Percentiles rank a stretch among this genome's conserved stretches.
phyloP scores from a whole-genome alignment of 441 rosid genomes.

The Brassica balearica region DNA sequence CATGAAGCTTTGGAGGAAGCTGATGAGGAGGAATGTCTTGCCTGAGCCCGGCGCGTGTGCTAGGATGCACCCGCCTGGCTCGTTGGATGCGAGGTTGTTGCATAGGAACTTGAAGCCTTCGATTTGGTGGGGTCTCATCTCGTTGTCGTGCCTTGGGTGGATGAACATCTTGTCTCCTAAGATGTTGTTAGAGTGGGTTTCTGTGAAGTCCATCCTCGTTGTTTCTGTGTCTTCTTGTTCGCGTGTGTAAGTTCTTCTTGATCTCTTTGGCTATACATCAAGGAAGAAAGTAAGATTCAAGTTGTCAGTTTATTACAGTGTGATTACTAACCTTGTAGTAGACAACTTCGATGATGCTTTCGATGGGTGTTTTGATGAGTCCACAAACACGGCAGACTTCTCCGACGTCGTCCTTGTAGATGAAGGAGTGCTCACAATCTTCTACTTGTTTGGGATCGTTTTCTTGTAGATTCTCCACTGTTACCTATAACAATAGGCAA shows the following conservation, averaged over 20 bases:
- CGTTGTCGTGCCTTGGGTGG: slow-evolving; percentile 82
- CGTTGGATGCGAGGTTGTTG: slow-evolving; percentile 57
- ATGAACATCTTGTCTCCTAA: slow-evolving; percentile 63
- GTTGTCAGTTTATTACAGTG: neutral
- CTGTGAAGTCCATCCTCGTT: slow-evolving; percentile 31
- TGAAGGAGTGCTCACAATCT: slow-evolving; percentile 45
- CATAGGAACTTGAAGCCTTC: slow-evolving; percentile 85
- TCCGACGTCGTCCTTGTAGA: slow-evolving; percentile 42
- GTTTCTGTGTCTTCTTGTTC: slow-evolving; percentile 40
- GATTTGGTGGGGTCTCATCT: slow-evolving; percentile 83
- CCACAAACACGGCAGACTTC: slow-evolving; percentile 48
- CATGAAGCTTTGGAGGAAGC: slow-evolving; percentile 88
- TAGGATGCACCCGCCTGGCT: slow-evolving; percentile 89
- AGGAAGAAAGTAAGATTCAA: neutral
- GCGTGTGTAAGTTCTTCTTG: slow-evolving; percentile 53
- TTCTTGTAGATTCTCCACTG: slow-evolving; percentile 18
- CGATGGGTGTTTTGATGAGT: slow-evolving; percentile 38
- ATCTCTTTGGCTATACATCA: slow-evolving; percentile 61
- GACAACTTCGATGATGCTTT: slow-evolving; percentile 50
- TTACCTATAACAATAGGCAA: neutral
- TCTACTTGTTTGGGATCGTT: slow-evolving; percentile 20
- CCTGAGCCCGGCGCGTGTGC: slow-evolving; percentile 99
- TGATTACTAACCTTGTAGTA: slow-evolving; percentile 61
- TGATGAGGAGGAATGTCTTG: slow-evolving; percentile 87
- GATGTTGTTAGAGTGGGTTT: slow-evolving; percentile 43